phyloP scores from a whole-genome alignment of 2,329 filamentous ascomycete genomes.

The Cladosporium cucumerinum region DNA sequence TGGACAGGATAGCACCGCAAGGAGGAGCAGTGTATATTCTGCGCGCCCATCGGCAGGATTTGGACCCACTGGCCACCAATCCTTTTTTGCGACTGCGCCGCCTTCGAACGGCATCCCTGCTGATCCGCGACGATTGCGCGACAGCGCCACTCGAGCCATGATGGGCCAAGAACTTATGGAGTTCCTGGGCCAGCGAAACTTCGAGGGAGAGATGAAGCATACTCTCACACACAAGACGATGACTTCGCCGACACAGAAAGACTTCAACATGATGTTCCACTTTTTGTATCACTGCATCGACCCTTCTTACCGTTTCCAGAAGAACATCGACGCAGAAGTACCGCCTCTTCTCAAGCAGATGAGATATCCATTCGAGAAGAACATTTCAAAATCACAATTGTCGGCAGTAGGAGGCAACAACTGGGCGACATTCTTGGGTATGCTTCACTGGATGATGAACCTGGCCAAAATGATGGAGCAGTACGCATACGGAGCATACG shows the following conservation, averaged over 20 bases:
- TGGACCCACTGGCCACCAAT: conserved; percentile 66
- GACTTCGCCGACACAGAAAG: conserved; percentile 93
- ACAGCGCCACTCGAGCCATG: conserved; percentile 72
- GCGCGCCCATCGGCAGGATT: conserved; percentile 60
- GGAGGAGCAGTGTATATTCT: conserved; percentile 69
- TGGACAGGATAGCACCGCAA: conserved; percentile 56
- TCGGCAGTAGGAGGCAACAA: conserved; percentile 94
- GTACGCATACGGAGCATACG: conserved; percentile 74
- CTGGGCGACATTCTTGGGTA: conserved; percentile 89
- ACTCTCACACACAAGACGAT: conserved; percentile 85
- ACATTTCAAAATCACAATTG: conserved; percentile 94
- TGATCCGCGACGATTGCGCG: conserved; percentile 82
- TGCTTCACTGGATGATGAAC: conserved; percentile 99
- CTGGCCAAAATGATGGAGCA: conserved; percentile 89
- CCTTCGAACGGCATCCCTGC: conserved; percentile 75
- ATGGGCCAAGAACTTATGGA: conserved; percentile 89
- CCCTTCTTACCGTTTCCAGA: conserved; percentile 87
- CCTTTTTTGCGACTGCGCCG: conserved; percentile 88
- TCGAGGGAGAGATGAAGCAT: conserved; percentile 97
- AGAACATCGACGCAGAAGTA: conserved; percentile 92
- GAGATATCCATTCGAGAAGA: conserved; percentile 90
- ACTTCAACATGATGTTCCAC: conserved; percentile 97
- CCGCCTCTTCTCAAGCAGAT: conserved; percentile 89
- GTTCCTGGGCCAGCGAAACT: conserved; percentile 89
- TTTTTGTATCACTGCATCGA: conserved; percentile 97